Conservation (phyloP, 2,329 filamentous ascomycete species). For the Pyricularia sp. region DNA sequence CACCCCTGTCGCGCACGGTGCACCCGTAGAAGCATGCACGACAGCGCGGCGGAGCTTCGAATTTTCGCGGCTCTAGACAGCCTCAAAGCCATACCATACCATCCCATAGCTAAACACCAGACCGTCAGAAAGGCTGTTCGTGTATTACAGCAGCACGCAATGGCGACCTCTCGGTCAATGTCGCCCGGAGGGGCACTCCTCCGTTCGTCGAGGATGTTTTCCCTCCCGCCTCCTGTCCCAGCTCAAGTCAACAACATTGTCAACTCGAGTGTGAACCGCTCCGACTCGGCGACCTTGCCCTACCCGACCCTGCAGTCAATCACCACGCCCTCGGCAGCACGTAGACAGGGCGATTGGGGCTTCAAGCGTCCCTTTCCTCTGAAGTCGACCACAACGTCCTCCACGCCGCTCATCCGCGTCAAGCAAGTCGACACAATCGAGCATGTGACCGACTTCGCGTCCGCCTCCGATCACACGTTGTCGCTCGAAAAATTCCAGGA, state of each 20-base stretch:
- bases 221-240: constrained; percentile 68
- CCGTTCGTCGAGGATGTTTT: constrained; percentile 82
- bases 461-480: constrained; percentile 70
- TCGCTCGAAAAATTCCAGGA: constrained; percentile 83
- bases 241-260: constrained; percentile 43
- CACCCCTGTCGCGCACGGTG: not conserved
- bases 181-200: constrained; percentile 63
- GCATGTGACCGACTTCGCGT: constrained; percentile 81
- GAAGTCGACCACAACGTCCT: constrained; percentile 61
- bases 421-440: constrained; percentile 75
- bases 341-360: constrained; percentile 80
- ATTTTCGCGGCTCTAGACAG: not conserved
- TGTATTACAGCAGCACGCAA: not conserved
- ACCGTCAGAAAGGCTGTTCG: not conserved
- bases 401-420: constrained; percentile 68
- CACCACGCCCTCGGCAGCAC: constrained; percentile 63
- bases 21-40: not conserved
- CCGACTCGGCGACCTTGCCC: constrained; percentile 61
- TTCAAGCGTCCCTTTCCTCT: constrained; percentile 77
- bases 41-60: not conserved
- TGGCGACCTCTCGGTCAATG: constrained; percentile 22
- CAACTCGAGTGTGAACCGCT: constrained; percentile 38
- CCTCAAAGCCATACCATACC: too few species aligned
- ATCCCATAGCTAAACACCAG: not conserved
- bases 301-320: constrained; percentile 81